Percentiles rank a stretch among this genome's conserved stretches.
These are phyloP conservation scores for Chaetomium sp. DNA, from an alignment of 2,329 filamentous ascomycete genomes.

Conservation along the genomic window DNA sequence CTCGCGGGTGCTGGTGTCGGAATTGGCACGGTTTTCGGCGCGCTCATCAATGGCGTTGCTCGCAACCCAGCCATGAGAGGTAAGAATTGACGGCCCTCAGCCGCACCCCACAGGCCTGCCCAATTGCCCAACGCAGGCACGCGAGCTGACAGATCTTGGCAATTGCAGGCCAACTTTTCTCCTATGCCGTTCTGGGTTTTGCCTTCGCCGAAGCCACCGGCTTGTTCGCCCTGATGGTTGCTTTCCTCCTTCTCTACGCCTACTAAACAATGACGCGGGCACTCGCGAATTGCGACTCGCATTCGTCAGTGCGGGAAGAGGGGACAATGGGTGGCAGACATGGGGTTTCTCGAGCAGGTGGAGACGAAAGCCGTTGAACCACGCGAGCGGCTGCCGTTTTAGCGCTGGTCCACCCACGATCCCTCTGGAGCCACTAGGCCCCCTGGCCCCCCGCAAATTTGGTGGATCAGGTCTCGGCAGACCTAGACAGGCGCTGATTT, in stretches of 20 bases:
- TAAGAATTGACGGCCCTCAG: conserved; percentile 19
- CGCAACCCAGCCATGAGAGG: conserved; percentile 34
- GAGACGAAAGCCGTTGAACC: conserved; percentile 21
- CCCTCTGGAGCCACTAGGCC: conserved; percentile 8
- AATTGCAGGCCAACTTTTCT: conserved; percentile 43
- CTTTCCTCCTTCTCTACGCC: conserved; percentile 35
- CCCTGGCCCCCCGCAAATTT: conserved; percentile 1
- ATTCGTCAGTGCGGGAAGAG: background rate
- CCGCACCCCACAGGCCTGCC: background rate
- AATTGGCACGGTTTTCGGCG: conserved; percentile 34
- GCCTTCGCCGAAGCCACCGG: conserved; percentile 66
- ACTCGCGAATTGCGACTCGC: conserved; percentile 2
- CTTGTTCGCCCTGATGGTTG: conserved; percentile 52
- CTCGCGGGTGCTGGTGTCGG: conserved; percentile 35
- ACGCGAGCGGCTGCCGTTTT: conserved; percentile 12
- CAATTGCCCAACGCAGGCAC: background rate
- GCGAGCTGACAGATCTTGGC: conserved; percentile 18
- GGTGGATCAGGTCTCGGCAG: conserved; percentile 9
- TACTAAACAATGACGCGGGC: conserved; percentile 27
- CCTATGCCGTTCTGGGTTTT: conserved; percentile 66
- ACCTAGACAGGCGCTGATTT: conserved; percentile 12
- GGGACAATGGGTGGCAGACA: conserved; percentile 3
- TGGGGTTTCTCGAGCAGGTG: conserved; percentile 11
- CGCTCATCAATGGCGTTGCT: conserved; percentile 34
- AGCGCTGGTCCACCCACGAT: conserved; percentile 15